Percentiles rank a stretch among this genome's conserved stretches.
Conservation (phyloP, 1,284 basidiomycete genomes). For the Fistulinella cinereoalba region DNA sequence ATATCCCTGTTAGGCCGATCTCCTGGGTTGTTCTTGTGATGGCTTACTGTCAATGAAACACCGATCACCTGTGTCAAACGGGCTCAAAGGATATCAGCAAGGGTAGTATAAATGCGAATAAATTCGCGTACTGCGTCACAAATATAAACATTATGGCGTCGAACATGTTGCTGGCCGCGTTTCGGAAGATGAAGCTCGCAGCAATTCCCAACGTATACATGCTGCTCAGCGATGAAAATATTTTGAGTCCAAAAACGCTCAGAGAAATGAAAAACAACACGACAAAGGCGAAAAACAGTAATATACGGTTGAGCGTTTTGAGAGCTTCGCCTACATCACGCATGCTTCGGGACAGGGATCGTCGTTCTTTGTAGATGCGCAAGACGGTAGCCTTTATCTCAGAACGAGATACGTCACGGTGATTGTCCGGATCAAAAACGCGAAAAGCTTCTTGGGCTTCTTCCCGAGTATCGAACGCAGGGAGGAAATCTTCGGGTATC, state of each 20-base stretch:
- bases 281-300: constrained; percentile 59
- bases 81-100: constrained; percentile 41
- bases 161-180: constrained; percentile 63
- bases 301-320: constrained; percentile 56
- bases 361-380: constrained; percentile 73
- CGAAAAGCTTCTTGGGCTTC: constrained; percentile 67
- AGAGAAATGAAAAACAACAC: constrained; percentile 72
- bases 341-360: constrained; percentile 68
- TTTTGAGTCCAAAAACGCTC: constrained; percentile 64
- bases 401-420: constrained; percentile 73
- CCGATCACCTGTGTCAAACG: constrained; percentile 75
- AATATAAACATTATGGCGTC: constrained; percentile 79
- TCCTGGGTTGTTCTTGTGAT: background rate
- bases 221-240: constrained; percentile 61
- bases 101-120: constrained; percentile 1
- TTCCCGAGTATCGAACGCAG: constrained; percentile 58
- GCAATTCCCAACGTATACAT: constrained; percentile 67
- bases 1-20: background rate
- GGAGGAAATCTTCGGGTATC: constrained; percentile 65
- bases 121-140: constrained; percentile 62
- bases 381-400: constrained; percentile 74
- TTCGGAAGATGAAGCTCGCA: constrained; percentile 75
- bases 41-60: constrained; percentile 62
- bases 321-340: constrained; percentile 67
- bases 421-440: constrained; percentile 73